Base-by-base conservation (phyloP, 2,329 filamentous ascomycete genomes). In the Sordariomycetes sp. region DNA sequence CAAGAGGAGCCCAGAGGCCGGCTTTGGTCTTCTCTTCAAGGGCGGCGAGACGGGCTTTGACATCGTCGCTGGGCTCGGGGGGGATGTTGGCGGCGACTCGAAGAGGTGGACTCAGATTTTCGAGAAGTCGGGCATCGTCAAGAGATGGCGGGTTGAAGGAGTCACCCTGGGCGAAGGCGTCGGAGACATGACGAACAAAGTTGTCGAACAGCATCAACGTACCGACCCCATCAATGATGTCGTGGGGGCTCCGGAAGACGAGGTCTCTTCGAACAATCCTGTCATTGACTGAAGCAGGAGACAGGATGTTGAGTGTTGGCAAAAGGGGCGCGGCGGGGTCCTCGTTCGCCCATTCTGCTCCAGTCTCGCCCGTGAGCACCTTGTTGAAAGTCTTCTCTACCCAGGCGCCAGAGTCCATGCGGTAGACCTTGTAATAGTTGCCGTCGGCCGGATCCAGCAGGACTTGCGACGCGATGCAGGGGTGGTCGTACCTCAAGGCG, bases 191-290 rank as follows among this genome's bases (percentile, higher is more conserved):
- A 4, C 21, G 10, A 6, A 54, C 32, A 3, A 55, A 40, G n/a
- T 49, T 54, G 33, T 58, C 46, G 18, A 60, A 39, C 3, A 61
- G 41, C 3, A 48, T 46, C 4, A 62, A 46, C 2, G 56, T 55
- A 6, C 59, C 59, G 3, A 62, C 53, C 0, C 59, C 58, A 21
- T 63, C 59, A 6, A 62, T 53, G n/a, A 61, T 51, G 9, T 61
- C 55, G 32, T 62, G 58, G 1, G 54, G 55, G 2, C 53, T 55
- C 1, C 58, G 51, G 12, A 63, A 43, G 5, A 62, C 42, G 1
- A 59, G 37, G 21, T 62, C 59, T 2, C 49, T 47, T 1, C 44
- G 48, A 8, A 19, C 5, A 14, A 14, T 14, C 12, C 10, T 10
- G 14, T 19, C 20, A n/a, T 31, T 17, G 9, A 10, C 10, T 6